Base-by-base conservation (phyloP, 2,329 filamentous ascomycete genomes). In the Ophiostoma australiae region DNA sequence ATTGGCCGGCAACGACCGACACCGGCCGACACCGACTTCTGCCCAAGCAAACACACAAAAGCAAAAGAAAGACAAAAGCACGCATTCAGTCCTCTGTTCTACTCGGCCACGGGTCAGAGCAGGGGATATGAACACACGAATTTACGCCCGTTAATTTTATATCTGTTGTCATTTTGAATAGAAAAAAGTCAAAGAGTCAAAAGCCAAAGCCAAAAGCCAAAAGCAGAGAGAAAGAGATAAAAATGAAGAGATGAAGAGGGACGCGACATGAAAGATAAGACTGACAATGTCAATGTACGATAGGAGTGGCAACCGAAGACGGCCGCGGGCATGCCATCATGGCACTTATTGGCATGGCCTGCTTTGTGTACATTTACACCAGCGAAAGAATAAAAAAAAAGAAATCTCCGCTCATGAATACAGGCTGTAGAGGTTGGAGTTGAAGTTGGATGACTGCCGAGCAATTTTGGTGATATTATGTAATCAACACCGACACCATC, bases 131-230 rank as follows among this genome's bases (percentile, higher is more conserved):
- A 37, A 39, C 33, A 65, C 61, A 66, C 63, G 63, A 66, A 39
- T 66, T 66, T 66, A 66, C 35, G 63, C 63, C 63, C 63, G 35
- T 66, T 66, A 23, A 66, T 66, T 66, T 66, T 23, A 52, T 61
- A 33, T 35, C 10, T 67, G 35, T 39, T 61, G 41, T 58, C 41
- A 27, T 67, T 67, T 66, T 66, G 63, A 66, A 66, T 66, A 66
- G 8, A 41, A 39, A 66, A 65, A 20, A 23, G 20, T 35, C 52
- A 27, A 58, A 58, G 20, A n/a, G 48, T 23, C 17, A 52, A 52
- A 52, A 52, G 48, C 48, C 39, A n/a, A 52, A 52, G 39, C 39
- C 39, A 20, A 52, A 23, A n/a, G n/a, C 17, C 31, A 35, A 20
- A 23, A 39, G 17, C 33, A 23, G 35, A 23, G 10, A 23, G 63